Conservation (phyloP, 768 basidiomycete species). For the Botryobasidium botryosum region DNA sequence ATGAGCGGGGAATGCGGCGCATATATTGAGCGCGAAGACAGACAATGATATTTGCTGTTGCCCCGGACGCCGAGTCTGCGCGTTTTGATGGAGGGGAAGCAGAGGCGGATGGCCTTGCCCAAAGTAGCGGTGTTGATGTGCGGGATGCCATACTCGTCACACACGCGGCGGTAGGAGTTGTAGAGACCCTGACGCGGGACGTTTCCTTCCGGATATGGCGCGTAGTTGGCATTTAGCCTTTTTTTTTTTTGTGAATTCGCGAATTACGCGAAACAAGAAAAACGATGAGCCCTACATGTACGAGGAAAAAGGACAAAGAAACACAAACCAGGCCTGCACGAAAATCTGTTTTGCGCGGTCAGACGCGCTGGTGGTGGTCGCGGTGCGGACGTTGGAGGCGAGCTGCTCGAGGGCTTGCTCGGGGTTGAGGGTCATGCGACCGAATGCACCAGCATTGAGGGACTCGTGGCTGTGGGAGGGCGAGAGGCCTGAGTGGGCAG, state of each 20-base stretch:
- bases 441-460: constrained; percentile 57
- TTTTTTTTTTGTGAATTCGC: too few species aligned
- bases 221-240: constrained; percentile 81
- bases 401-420: constrained; percentile 75
- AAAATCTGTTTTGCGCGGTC: constrained; percentile 87
- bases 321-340: constrained; percentile 72
- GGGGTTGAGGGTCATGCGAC: constrained; percentile 54
- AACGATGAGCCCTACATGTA: constrained; percentile 7
- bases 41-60: constrained; percentile 94
- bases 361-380: constrained; percentile 80
- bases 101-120: constrained; percentile 84
- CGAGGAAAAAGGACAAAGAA: background rate
- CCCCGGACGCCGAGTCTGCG: constrained; percentile 81
- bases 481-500: constrained; percentile 57
- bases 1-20: background rate
- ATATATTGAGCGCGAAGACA: constrained; percentile 14
- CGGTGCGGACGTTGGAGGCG: constrained; percentile 71
- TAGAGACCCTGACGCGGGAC: constrained; percentile 89
- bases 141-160: constrained; percentile 82
- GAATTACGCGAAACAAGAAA: constrained; percentile 9
- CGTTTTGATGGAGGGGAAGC: constrained; percentile 91
- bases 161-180: constrained; percentile 80
- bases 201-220: constrained; percentile 81
- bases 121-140: constrained; percentile 93
- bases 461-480: constrained; percentile 25